Evolutionary conservation across 768 basidiomycete species (phyloP).

Genomic region (Pulveroboletus sp.): DNA sequence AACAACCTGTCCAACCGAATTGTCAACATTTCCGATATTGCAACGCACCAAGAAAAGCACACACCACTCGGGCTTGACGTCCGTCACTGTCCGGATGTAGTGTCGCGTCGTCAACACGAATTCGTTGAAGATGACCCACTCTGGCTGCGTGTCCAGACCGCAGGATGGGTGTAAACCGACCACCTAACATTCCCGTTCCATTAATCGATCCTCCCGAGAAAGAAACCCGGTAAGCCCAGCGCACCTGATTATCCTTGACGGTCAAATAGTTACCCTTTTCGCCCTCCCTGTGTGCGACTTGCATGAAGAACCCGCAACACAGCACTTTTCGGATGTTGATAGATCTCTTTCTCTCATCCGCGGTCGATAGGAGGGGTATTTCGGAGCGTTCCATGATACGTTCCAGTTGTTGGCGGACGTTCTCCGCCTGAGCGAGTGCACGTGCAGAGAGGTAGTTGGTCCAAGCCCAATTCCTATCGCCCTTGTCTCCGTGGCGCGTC

Average conservation of each 20-base stretch:
- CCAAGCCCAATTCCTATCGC: conserved; percentile 89
- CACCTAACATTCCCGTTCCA: conserved; percentile 3
- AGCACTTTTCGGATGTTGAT: conserved; percentile 76
- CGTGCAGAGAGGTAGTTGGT: conserved; percentile 80
- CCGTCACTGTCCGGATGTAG: conserved; percentile 90
- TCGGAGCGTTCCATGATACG: conserved; percentile 91
- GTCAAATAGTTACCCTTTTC: conserved; percentile 86
- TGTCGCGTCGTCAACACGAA: conserved; percentile 87
- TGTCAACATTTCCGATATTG: neutral
- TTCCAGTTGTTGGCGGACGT: conserved; percentile 85
- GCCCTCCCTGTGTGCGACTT: conserved; percentile 91
- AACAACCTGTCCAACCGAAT: conserved; percentile 46
- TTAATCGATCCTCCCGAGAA: neutral
- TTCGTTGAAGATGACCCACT: conserved; percentile 93
- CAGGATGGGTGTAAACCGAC: conserved; percentile 68
- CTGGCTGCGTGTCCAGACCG: conserved; percentile 80
- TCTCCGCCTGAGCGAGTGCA: conserved; percentile 86
- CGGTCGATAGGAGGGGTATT: conserved; percentile 64
- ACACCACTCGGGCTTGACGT: conserved; percentile 83
- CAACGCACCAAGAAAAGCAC: conserved; percentile 17
- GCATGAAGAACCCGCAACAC: conserved; percentile 97
- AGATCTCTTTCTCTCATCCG: conserved; percentile 68
- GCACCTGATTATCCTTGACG: conserved; percentile 90
- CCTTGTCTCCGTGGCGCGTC: conserved; percentile 45
- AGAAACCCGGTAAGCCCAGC: conserved; percentile 13